Conservation (phyloP, 148 eudicot genomes). For the Drosera capensis region DNA sequence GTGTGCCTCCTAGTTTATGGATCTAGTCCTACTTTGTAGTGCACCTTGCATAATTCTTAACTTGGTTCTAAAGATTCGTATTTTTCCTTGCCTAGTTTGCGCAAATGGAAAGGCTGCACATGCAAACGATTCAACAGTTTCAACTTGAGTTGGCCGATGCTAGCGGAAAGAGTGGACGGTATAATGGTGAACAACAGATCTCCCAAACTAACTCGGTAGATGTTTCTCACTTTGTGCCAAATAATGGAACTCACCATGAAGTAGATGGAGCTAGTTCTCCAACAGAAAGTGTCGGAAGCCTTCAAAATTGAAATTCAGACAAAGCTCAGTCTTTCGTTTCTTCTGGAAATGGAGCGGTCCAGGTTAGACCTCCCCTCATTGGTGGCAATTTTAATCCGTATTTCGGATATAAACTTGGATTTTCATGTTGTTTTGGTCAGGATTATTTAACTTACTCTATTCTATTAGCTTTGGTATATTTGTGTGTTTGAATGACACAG, state of each 20-base stretch:
- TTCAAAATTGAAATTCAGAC: conserved; percentile 44
- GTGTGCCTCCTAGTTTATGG: neutral
- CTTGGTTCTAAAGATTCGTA: neutral
- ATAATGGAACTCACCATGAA: conserved; percentile 39
- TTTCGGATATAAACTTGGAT: too few relatives aligned
- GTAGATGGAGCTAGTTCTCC: conserved; percentile 29
- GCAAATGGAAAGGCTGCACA: conserved; percentile 87
- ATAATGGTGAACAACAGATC: conserved; percentile 25
- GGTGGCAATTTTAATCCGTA: neutral
- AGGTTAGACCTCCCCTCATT: conserved; percentile 21
- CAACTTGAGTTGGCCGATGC: conserved; percentile 61
- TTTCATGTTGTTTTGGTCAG: too few relatives aligned
- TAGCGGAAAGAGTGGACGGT: conserved; percentile 39
- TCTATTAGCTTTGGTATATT: too few relatives aligned
- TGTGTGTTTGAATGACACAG: too few relatives aligned
- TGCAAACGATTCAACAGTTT: conserved; percentile 54
- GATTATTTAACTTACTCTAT: too few relatives aligned
- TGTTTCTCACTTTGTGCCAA: conserved; percentile 35
- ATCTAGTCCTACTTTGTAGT: neutral
- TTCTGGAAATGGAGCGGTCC: conserved; percentile 31
- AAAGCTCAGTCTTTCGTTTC: conserved; percentile 23
- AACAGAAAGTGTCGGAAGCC: conserved; percentile 24
- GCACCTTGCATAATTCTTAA: neutral
- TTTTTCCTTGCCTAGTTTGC: conserved; percentile 37
- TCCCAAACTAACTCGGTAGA: conserved; percentile 33